Base-by-base conservation (phyloP, 2,329 filamentous ascomycete genomes). In the Ustilaginoidea virens region DNA sequence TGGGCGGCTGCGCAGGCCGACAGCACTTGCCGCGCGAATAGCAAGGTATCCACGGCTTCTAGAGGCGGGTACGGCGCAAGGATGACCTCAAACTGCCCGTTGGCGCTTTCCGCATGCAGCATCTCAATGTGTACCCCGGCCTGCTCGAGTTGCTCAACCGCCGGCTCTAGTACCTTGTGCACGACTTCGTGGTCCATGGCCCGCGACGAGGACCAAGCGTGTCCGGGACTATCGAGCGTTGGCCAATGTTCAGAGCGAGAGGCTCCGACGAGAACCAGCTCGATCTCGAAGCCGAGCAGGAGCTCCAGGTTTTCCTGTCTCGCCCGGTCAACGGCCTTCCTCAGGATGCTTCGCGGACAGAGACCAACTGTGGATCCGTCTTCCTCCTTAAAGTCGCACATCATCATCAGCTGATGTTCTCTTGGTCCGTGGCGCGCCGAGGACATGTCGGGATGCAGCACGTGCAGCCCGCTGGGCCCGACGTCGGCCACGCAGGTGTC, bases 231-330 rank as follows among this genome's bases (percentile, higher is more conserved):
- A n/a, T 63, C 46, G 1, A 77, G 59, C 1, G 52, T 43, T 6
- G 53, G 49, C 23, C 53, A 57, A n/a, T 47, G 42, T 4, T 51
- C 48, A 2, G 44, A 37, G 7, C 45, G 38, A 1, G 38, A 35
- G 5, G 62, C 61, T 23, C 63, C 61, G 38, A 87, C 57, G 37
- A 92, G 74, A 1, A 80, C 63, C 7, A 90, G 69, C 49, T 92
- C 82, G 23, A 92, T 71, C 49, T 92, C 83, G 39, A 90, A 92
- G 0, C 82, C 83, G 11, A 83, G 51, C 0, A 75, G 58, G 27
- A 85, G 70, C 3, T 60, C 51, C 3, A 82, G 56, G 2, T 61
- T 58, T 21, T 68, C 56, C 2, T 51, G 40, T 8, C 61, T 53
- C 0, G 78, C 65, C 5, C 54, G 51, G 0, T 63, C 54, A 2